Evolutionary conservation across 306 rosid species (phyloP), one percentile per base, ranked within the genome.

Genomic region (Mimosa pudica): DNA sequence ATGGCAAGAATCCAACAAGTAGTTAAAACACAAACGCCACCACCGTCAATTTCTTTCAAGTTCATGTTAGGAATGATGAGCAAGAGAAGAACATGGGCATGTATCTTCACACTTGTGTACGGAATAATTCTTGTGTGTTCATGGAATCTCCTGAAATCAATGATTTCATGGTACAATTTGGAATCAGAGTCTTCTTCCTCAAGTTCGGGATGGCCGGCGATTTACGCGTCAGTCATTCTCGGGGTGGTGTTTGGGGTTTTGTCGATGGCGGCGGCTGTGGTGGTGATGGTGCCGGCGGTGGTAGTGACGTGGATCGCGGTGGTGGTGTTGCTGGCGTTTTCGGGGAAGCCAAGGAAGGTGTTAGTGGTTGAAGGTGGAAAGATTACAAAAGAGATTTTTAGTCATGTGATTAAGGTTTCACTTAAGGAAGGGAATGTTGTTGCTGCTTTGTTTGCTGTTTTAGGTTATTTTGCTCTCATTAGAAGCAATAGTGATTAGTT

Each of bases 351-450:
- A 4, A 87, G 55, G 82, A 91, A 71, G 86, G 20, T 60, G 54
- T 61, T 95, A 88, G 96, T 91, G 52, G 92, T 91, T 24, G 98
- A 95, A 47, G 98, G 95, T 6, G 87, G 97, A 87, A 95, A 85
- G 89, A 89, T 95, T 44, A 95, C 98, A 0, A 79, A 18, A 35
- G 97, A 94, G 74, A 92, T 94, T 71, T 75, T 87, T 38, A 82
- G 86, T 63, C 72, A 88, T 65, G 94, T 95, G 80, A 1, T 91
- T 4, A 92, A 70, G 88, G 91, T 89, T 88, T 83, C 92, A 92
- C 74, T 95, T 79, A 92, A 87, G 82, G 98, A 95, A 73, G 98
- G 98, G 73, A 95, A 91, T 76, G 0, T 92, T 74, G 97, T 92
- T 35, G 98, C 97, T 75, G 98, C 97, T 3, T 61, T 86, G 30